Evolutionary conservation across 306 rosid species (phyloP).

Genomic region (Malus asiatica): DNA sequence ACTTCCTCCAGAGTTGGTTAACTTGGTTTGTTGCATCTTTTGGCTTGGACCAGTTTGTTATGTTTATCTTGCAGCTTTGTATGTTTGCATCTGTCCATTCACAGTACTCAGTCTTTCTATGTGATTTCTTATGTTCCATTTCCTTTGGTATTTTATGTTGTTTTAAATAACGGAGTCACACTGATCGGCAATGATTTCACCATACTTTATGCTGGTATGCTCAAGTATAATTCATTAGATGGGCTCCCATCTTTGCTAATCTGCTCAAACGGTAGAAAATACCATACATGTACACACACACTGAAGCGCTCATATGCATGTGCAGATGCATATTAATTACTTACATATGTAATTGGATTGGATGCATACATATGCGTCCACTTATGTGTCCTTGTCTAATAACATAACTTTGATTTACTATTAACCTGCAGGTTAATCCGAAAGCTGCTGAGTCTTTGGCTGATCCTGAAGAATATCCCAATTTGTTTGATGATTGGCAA

Average conservation of each 20-base stretch:
- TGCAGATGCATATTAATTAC: background rate
- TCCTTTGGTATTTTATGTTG: no score
- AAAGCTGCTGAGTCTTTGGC: conserved; percentile 97
- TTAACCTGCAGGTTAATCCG: conserved; percentile 60
- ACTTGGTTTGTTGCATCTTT: background rate
- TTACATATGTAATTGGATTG: background rate
- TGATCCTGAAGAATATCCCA: conserved; percentile 96
- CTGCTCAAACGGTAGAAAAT: background rate
- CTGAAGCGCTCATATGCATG: background rate
- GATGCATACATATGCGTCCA: background rate
- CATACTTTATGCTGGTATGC: background rate
- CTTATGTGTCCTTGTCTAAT: background rate
- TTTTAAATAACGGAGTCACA: background rate
- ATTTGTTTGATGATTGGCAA: conserved; percentile 95
- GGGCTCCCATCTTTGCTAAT: background rate
- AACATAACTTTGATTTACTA: conserved; percentile 3
- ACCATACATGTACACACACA: background rate
- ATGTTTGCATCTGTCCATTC: no score
- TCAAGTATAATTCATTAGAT: background rate
- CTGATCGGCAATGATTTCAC: background rate
- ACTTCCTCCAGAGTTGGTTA: background rate
- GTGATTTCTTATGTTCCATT: no score
- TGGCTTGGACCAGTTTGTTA: no score
- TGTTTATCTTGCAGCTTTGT: no score
- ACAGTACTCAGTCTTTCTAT: no score